Evolutionary conservation across 371 early-diverging fungal species (phyloP).

Genomic region (Apophysomyces ossiformis): DNA sequence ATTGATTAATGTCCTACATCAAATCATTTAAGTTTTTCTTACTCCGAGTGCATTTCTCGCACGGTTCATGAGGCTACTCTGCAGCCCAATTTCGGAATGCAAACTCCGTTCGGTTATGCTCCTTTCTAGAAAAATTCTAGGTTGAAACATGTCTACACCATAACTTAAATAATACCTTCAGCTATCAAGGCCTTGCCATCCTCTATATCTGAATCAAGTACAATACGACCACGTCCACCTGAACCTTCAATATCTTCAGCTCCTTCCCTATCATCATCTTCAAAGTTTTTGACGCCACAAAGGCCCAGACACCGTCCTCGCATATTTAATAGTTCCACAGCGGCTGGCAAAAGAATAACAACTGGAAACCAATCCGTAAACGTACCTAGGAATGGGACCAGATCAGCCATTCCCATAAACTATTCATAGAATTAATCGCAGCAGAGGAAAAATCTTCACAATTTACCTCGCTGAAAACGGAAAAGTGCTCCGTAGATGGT

Average conservation of each 20-base stretch:
- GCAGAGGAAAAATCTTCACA: not conserved
- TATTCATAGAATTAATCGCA: slow-evolving; percentile 17
- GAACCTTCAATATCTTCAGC: slow-evolving; percentile 41
- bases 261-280: slow-evolving; percentile 60
- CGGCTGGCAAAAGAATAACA: slow-evolving; percentile 77
- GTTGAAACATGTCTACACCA: not conserved
- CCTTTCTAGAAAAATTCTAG: slow-evolving; percentile 28
- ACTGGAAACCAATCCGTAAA: slow-evolving; percentile 90
- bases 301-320: slow-evolving; percentile 77
- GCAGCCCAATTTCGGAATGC: slow-evolving; percentile 27
- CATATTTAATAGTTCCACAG: slow-evolving; percentile 77
- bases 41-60: slow-evolving; percentile 22
- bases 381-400: slow-evolving; percentile 88
- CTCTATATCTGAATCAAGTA: slow-evolving; percentile 44
- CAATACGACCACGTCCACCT: slow-evolving; percentile 23
- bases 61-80: slow-evolving; percentile 29
- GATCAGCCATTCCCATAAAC: slow-evolving; percentile 87
- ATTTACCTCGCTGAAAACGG: slow-evolving; percentile 53
- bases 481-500: slow-evolving; percentile 40
- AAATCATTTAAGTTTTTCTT: not conserved
- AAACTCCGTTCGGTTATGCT: slow-evolving; percentile 30
- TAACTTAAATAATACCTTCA: slow-evolving; percentile 32
- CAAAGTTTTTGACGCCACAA: slow-evolving; percentile 65
- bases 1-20: not conserved
- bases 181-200: slow-evolving; percentile 51